A percentile compares a stretch with the other conserved stretches of the same genome.
Conservation (phyloP, 2,329 filamentous ascomycete genomes). For the Ophiosphaerella herpotricha region DNA sequence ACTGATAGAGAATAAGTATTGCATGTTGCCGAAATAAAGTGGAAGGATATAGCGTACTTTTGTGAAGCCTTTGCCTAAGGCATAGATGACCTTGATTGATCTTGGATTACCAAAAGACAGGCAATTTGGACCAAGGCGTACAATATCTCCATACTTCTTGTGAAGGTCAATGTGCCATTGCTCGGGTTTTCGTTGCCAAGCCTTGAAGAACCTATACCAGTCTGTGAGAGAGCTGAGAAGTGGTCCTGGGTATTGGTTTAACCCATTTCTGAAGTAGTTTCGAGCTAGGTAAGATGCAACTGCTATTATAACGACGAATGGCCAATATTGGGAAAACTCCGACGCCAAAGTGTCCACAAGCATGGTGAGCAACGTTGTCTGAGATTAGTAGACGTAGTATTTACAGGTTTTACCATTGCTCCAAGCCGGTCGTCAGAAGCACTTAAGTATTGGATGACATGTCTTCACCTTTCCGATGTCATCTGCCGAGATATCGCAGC, state of each 20-base stretch:
- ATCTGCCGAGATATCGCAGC: no score
- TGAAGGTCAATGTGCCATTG: conserved; percentile 55
- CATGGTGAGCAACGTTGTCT: no score
- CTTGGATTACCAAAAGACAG: conserved; percentile 1
- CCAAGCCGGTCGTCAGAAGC: no score
- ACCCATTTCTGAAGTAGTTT: not conserved
- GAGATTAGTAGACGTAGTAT: no score
- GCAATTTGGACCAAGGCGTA: conserved; percentile 71
- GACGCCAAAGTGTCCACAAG: no score
- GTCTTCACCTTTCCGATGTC: no score
- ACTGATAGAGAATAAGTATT: conserved; percentile 54
- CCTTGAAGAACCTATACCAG: conserved; percentile 71
- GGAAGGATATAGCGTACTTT: not conserved
- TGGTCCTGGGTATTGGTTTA: conserved; percentile 3
- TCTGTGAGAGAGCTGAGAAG: conserved; percentile 55
- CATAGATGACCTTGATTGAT: conserved; percentile 3
- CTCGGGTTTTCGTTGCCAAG: conserved; percentile 59
- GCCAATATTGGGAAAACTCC: no score
- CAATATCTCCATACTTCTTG: conserved; percentile 71
- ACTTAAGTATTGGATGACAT: no score
- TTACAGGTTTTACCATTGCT: no score
- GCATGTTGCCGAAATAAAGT: no score
- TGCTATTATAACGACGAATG: no score
- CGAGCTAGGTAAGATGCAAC: no score
- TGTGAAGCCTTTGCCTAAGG: not conserved